These are phyloP conservation scores for Auricularia auricula-judae DNA, from an alignment of 768 basidiomycete genomes.

Conservation along the genomic window DNA sequence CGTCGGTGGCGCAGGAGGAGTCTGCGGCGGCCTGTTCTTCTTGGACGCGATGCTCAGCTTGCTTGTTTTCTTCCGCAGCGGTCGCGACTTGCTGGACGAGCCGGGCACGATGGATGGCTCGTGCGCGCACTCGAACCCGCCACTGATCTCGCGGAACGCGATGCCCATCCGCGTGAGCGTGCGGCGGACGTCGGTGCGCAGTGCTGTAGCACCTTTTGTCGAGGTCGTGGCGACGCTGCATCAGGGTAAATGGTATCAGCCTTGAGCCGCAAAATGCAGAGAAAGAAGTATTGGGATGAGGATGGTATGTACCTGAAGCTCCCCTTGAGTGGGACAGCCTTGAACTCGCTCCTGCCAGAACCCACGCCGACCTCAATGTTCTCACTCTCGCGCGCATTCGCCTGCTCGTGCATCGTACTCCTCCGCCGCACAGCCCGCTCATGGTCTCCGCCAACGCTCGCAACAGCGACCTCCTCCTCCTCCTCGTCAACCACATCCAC, in stretches of 20 bases:
- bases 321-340: background rate
- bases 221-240: constrained; percentile 87
- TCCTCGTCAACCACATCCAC: background rate
- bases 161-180: constrained; percentile 94
- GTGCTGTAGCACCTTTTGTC: constrained; percentile 67
- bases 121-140: constrained; percentile 95
- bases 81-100: background rate
- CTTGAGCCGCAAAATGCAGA: background rate
- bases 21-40: background rate
- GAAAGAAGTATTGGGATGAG: background rate
- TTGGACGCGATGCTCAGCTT: background rate
- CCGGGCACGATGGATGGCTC: constrained; percentile 72
- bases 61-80: background rate
- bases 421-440: constrained; percentile 2
- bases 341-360: background rate
- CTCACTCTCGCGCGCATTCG: no score
- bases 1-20: background rate
- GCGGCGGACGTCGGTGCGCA: constrained; percentile 74
- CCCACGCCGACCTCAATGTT: no score
- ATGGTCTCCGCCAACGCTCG: background rate
- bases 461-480: background rate
- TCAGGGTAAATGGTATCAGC: background rate
- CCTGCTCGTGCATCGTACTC: constrained; percentile 31
- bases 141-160: constrained; percentile 80
- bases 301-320: constrained; percentile 42